Evolutionary conservation across 2,329 filamentous ascomycete species (phyloP).

Genomic region (Parasarocladium wereldwijsianum): DNA sequence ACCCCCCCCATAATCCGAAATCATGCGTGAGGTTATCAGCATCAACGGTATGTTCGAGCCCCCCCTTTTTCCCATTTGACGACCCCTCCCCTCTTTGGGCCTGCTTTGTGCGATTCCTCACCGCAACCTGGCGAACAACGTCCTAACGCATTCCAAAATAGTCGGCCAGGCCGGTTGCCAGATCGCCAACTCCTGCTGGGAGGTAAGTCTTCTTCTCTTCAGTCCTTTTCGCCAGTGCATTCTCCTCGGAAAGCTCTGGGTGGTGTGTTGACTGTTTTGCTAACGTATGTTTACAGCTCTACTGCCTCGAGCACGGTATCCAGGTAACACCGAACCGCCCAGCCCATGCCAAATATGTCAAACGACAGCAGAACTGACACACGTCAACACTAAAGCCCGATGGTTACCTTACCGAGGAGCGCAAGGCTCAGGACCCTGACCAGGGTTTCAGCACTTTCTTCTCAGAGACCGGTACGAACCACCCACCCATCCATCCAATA

Average conservation of each 20-base stretch:
- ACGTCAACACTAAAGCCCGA: slow-evolving; percentile 52
- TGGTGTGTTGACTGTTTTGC: slow-evolving; percentile 6
- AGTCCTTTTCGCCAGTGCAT: not conserved
- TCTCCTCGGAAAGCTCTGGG: not conserved
- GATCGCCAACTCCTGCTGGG: slow-evolving; percentile 99
- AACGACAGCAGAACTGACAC: slow-evolving; percentile 1
- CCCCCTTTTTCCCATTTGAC: slow-evolving; percentile 30
- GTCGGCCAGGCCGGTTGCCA: slow-evolving; percentile 99
- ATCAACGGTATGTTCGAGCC: slow-evolving; percentile 60
- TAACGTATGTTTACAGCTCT: slow-evolving; percentile 52
- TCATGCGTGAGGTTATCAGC: slow-evolving; percentile 98
- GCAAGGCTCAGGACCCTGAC: slow-evolving; percentile 83
- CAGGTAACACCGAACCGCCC: slow-evolving; percentile 48
- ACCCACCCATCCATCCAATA: not conserved
- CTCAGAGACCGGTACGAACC: slow-evolving; percentile 80
- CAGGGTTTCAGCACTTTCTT: slow-evolving; percentile 99
- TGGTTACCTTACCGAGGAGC: slow-evolving; percentile 96
- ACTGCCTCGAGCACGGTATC: slow-evolving; percentile 99
- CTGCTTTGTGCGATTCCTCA: slow-evolving; percentile 26
- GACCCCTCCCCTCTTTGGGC: slow-evolving; percentile 14
- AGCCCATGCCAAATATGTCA: not conserved
- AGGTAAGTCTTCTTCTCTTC: slow-evolving; percentile 52
- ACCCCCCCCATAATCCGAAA: slow-evolving; percentile 26
- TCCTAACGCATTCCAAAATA: slow-evolving; percentile 25
- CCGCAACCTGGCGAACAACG: slow-evolving; percentile 8